Evolutionary conservation across 805 yeast species (phyloP).

Genomic region (Wickerhamiella nectarea): DNA sequence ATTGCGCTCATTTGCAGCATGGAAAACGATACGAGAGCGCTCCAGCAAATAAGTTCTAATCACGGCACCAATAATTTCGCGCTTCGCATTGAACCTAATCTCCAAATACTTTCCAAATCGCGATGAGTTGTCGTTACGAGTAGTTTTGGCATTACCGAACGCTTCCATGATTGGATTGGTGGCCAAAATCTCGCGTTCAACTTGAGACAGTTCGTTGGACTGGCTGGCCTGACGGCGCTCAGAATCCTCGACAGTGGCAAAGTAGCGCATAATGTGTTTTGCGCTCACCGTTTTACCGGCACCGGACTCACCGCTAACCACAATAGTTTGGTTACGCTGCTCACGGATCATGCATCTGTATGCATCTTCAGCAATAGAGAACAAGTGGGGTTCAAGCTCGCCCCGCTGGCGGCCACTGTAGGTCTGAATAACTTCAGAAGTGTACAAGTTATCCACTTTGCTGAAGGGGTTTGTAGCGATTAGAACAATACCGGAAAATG

Average conservation of each 20-base stretch:
- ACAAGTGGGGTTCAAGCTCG: conserved; percentile 90
- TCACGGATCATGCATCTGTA: conserved; percentile 87
- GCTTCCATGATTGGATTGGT: conserved; percentile 97
- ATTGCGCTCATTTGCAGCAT: conserved; percentile 80
- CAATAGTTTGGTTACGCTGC: conserved; percentile 80
- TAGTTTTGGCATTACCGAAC: conserved; percentile 95
- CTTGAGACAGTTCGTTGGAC: conserved; percentile 61
- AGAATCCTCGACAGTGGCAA: conserved; percentile 74
- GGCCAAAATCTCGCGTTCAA: conserved; percentile 88
- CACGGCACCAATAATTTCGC: conserved; percentile 84
- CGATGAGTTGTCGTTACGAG: conserved; percentile 94
- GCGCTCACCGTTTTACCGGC: conserved; percentile 98
- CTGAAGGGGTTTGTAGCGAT: conserved; percentile 96
- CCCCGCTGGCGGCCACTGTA: conserved; percentile 89
- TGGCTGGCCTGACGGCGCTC: conserved; percentile 22
- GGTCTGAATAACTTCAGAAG: conserved; percentile 86
- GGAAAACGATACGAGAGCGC: conserved; percentile 87
- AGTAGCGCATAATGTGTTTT: conserved; percentile 92
- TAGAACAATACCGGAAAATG: conserved; percentile 91
- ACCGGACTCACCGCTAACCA: conserved; percentile 95
- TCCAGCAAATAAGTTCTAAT: conserved; percentile 86
- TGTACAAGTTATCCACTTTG: conserved; percentile 76
- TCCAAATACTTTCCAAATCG: conserved; percentile 95
- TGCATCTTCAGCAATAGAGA: conserved; percentile 96
- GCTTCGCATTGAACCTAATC: conserved; percentile 62